A percentile compares a stretch with the other conserved stretches of the same genome.
These are phyloP conservation scores for Coemansia sp. DNA, from an alignment of 192 early-diverging fungal genomes.

Conservation along the genomic window DNA sequence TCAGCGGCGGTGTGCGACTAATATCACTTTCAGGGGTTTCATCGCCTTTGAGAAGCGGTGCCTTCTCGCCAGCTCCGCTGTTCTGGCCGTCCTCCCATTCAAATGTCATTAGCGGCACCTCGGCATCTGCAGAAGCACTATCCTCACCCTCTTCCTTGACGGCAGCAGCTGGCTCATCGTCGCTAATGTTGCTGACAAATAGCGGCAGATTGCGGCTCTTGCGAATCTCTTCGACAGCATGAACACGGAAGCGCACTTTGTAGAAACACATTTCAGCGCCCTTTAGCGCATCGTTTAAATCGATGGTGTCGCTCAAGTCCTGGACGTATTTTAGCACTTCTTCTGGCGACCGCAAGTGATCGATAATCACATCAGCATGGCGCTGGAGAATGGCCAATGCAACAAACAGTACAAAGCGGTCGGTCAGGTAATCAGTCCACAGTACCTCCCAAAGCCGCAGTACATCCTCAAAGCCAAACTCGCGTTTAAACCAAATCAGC, in stretches of 20 bases:
- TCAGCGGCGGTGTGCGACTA: conserved; percentile 14
- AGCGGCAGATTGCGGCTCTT: conserved; percentile 21
- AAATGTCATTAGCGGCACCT: conserved; percentile 45
- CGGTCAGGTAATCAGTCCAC: conserved; percentile 71
- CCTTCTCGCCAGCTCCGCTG: background rate
- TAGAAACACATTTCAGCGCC: conserved; percentile 75
- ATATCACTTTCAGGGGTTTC: background rate
- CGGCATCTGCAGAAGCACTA: conserved; percentile 11
- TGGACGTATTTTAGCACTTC: conserved; percentile 93
- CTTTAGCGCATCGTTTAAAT: conserved; percentile 72
- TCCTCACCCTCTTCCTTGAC: background rate
- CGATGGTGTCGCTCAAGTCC: conserved; percentile 77
- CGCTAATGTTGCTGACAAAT: conserved; percentile 1
- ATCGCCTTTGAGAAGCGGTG: background rate
- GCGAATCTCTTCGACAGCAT: conserved; percentile 28
- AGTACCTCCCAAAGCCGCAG: conserved; percentile 88
- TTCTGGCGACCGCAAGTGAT: conserved; percentile 80
- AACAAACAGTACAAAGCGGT: conserved; percentile 89
- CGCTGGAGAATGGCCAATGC: conserved; percentile 93
- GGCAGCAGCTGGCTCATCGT: background rate
- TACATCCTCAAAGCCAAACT: conserved; percentile 86
- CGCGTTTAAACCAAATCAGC: conserved; percentile 94
- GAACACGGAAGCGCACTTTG: conserved; percentile 43
- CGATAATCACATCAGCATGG: conserved; percentile 77
- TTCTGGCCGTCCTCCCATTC: conserved; percentile 17